A percentile compares a stretch with the other conserved stretches of the same genome.
Evolutionary conservation across 106 monocot species (phyloP).

Genomic region (Dendrobium chrysotoxum): DNA sequence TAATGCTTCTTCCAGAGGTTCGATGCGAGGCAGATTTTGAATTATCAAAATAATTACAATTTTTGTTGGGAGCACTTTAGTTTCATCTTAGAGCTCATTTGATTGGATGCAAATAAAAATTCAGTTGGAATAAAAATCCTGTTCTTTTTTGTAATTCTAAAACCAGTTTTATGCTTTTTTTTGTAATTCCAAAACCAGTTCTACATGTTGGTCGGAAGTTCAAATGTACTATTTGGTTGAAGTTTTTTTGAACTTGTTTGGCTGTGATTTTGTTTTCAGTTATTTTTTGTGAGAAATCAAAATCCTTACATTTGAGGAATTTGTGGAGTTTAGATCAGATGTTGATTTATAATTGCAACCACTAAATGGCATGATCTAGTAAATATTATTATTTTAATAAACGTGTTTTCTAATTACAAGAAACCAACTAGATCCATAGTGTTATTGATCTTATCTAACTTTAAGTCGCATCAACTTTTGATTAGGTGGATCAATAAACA

Average conservation of each 20-base stretch:
- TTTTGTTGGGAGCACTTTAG: neutral
- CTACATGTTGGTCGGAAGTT: neutral
- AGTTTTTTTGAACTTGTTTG: neutral
- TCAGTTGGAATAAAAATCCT: neutral
- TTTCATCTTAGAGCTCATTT: neutral
- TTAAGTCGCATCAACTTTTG: no score
- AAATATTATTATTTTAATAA: neutral
- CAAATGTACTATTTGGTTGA: neutral
- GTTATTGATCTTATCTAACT: neutral
- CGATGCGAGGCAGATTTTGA: neutral
- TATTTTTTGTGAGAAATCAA: neutral
- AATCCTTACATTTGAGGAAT: neutral
- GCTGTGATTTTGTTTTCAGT: neutral
- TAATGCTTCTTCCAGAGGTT: constrained; percentile 76
- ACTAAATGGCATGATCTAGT: neutral
- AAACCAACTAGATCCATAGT: neutral
- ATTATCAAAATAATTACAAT: neutral
- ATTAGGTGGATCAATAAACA: no score
- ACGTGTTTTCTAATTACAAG: neutral
- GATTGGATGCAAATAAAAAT: neutral
- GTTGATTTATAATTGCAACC: neutral
- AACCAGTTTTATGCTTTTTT: neutral
- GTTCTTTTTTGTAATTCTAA: no score
- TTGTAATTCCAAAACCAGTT: neutral
- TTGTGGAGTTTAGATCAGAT: neutral